Conservation (phyloP, 768 basidiomycete species). For the Collybiopsis luxurians region DNA sequence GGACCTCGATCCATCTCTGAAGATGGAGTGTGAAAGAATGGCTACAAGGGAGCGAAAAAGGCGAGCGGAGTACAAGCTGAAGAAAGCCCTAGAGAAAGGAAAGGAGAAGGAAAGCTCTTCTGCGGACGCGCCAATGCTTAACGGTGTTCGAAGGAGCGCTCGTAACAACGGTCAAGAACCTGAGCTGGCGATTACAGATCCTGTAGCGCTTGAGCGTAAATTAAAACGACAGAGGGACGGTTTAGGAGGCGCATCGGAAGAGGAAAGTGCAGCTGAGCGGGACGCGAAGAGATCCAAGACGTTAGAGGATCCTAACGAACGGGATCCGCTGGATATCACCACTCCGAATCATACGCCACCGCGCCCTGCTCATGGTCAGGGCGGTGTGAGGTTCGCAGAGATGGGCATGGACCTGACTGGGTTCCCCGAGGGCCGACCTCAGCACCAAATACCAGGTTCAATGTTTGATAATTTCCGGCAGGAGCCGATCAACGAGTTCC, state of each 20-base stretch:
- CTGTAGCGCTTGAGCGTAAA: constrained; percentile 67
- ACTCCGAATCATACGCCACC: constrained; percentile 29
- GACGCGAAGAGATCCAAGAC: constrained; percentile 60
- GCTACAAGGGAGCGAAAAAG: constrained; percentile 71
- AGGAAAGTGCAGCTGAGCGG: constrained; percentile 49
- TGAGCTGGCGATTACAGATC: constrained; percentile 73
- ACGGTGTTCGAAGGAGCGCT: constrained; percentile 67
- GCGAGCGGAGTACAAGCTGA: constrained; percentile 52
- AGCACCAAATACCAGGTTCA: constrained; percentile 7
- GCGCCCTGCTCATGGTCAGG: constrained; percentile 17
- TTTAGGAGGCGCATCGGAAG: constrained; percentile 44
- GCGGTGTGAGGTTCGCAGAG: constrained; percentile 49
- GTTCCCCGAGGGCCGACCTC: constrained; percentile 9
- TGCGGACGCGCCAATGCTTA: constrained; percentile 22
- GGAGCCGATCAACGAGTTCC: too few relatives aligned
- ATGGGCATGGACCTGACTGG: constrained; percentile 11
- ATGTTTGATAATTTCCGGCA: constrained; percentile 8
- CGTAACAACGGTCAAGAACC: constrained; percentile 70
- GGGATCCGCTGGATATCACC: constrained; percentile 49
- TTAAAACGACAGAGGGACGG: constrained; percentile 70
- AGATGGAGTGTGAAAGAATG: constrained; percentile 86
- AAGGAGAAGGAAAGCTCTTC: constrained; percentile 47
- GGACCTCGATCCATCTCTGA: constrained; percentile 79
- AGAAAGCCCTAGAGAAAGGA: constrained; percentile 57
- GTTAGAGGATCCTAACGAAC: constrained; percentile 44